A percentile compares a stretch with the other conserved stretches of the same genome.
These are phyloP conservation scores for Sarcodon sp. DNA, from an alignment of 768 basidiomycete genomes.

Conservation along the genomic window DNA sequence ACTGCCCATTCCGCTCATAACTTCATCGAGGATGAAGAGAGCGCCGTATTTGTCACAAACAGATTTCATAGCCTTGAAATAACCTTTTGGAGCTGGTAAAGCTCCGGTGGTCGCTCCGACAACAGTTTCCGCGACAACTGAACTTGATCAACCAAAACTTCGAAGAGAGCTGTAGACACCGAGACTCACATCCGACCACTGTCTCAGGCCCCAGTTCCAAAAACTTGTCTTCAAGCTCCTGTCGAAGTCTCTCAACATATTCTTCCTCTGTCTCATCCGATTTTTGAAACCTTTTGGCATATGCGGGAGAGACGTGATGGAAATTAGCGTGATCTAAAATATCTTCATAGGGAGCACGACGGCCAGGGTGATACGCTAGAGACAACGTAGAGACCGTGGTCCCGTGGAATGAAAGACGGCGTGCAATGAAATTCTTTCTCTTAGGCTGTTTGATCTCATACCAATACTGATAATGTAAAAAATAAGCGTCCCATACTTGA, in stretches of 20 bases:
- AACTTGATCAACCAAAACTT: background rate
- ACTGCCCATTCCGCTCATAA: slow-evolving; percentile 91
- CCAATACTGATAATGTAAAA: slow-evolving; percentile 37
- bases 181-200: slow-evolving; percentile 61
- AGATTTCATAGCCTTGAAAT: slow-evolving; percentile 76
- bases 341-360: slow-evolving; percentile 55
- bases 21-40: slow-evolving; percentile 81
- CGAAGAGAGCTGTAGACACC: slow-evolving; percentile 3
- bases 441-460: slow-evolving; percentile 55
- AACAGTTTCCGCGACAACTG: slow-evolving; percentile 79
- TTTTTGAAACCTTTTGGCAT: slow-evolving; percentile 65
- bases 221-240: slow-evolving; percentile 82
- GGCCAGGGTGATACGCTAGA: slow-evolving; percentile 49
- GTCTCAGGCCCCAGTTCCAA: slow-evolving; percentile 71
- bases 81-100: slow-evolving; percentile 68
- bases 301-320: slow-evolving; percentile 84
- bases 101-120: slow-evolving; percentile 79
- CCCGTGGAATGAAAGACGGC: slow-evolving; percentile 74
- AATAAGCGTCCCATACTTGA: background rate
- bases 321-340: slow-evolving; percentile 55
- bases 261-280: slow-evolving; percentile 61
- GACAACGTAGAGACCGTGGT: slow-evolving; percentile 67
- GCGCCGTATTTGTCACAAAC: slow-evolving; percentile 64
- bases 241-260: slow-evolving; percentile 64
- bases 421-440: slow-evolving; percentile 69